phyloP scores from a whole-genome alignment of 148 eudicot genomes.

The Cornus florida region DNA sequence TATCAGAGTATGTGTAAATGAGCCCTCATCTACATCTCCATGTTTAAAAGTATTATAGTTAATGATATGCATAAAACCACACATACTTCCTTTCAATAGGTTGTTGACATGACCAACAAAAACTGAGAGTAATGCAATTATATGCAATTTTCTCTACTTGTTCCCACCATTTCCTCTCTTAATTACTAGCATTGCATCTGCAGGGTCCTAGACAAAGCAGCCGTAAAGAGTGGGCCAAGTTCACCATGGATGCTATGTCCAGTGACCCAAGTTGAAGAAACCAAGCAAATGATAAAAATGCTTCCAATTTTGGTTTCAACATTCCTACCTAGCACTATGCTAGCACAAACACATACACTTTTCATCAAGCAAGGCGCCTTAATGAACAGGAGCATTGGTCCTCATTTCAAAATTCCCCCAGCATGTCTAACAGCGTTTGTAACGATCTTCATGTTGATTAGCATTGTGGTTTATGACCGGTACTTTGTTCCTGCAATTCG shows the following conservation, averaged over 20 bases:
- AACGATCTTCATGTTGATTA: constrained; percentile 29
- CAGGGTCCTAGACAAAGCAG: constrained; percentile 27
- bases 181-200: background rate
- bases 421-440: constrained; percentile 24
- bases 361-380: constrained; percentile 35
- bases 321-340: constrained; percentile 26
- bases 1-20: no score
- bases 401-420: constrained; percentile 25
- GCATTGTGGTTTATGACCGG: constrained; percentile 27
- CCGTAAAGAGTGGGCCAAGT: constrained; percentile 12
- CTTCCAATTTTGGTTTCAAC: constrained; percentile 24
- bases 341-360: constrained; percentile 22
- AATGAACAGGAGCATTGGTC: constrained; percentile 18
- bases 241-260: constrained; percentile 28
- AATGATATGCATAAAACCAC: no score
- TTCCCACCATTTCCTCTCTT: background rate
- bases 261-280: constrained; percentile 35
- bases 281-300: constrained; percentile 35
- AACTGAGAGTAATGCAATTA: no score
- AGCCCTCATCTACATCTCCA: no score
- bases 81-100: no score
- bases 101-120: no score
- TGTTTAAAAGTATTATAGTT: no score
- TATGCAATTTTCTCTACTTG: background rate
- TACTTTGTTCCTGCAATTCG: constrained; percentile 14